A percentile compares a stretch with the other conserved stretches of the same genome.
phyloP scores from a whole-genome alignment of 495 filamentous ascomycete genomes.

The Xylaria castorea region DNA sequence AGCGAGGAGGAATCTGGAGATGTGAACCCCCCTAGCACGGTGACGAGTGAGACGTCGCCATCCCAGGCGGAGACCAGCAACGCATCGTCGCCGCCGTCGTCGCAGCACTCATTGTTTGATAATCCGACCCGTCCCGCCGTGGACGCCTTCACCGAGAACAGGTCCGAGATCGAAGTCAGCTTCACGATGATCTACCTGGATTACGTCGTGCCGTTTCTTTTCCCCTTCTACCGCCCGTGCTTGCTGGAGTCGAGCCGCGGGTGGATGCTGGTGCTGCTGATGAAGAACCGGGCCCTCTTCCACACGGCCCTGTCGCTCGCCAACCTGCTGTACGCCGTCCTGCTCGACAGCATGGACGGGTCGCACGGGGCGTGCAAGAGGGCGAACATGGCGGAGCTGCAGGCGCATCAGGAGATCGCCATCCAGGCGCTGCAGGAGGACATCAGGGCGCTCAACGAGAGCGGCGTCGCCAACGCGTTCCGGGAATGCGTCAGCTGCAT shows the following conservation, averaged over 20 bases:
- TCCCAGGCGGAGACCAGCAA: not conserved
- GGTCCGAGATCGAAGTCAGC: constrained; percentile 23
- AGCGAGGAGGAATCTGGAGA: constrained; percentile 5
- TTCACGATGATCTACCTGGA: constrained; percentile 58
- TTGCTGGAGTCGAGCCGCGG: constrained; percentile 53
- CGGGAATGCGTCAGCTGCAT: constrained; percentile 44
- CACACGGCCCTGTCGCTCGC: constrained; percentile 54
- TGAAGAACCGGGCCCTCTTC: constrained; percentile 55
- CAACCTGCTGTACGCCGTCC: constrained; percentile 52
- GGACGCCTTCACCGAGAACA: constrained; percentile 19
- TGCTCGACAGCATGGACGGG: constrained; percentile 31
- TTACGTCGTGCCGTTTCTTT: constrained; percentile 58
- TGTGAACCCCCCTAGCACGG: not conserved
- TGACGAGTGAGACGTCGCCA: constrained; percentile 1
- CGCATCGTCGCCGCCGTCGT: not conserved
- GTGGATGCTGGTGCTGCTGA: constrained; percentile 59
- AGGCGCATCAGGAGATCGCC: constrained; percentile 48
- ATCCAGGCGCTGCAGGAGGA: constrained; percentile 51
- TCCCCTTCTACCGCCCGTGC: constrained; percentile 59
- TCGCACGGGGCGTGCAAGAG: constrained; percentile 36
- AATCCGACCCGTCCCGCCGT: constrained; percentile 7
- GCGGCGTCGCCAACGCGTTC: constrained; percentile 40
- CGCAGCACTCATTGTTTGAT: too few relatives aligned
- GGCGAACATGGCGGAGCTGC: constrained; percentile 43
- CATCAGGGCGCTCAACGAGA: constrained; percentile 46